Base-by-base conservation (phyloP, 805 yeast genomes). In the Ogataea pini region DNA sequence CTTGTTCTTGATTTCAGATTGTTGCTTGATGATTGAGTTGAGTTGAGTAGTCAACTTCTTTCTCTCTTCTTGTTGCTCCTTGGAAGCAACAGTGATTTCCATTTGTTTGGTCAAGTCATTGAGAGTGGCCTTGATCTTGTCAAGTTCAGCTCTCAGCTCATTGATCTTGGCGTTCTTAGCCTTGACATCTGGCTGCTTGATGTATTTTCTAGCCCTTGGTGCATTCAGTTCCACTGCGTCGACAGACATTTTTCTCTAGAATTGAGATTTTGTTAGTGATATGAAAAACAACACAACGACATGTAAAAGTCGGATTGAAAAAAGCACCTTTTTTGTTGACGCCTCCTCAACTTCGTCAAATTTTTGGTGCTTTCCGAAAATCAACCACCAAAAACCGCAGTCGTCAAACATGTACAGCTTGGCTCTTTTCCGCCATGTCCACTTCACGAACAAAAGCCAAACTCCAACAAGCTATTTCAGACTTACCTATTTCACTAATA, bases 141-240 rank as follows among this genome's bases (percentile, higher is more conserved):
- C 80, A 66, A 86, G 77, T 64, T 85, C 83, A 33, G 75, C 75
- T 52, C 79, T 78, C 57, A 85, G 68, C 51, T 72, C 72, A 31
- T 74, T 78, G 52, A 85, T 62, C 55, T 78, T 75, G 52, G 75
- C 77, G 64, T 86, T 86, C 69, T 83, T 76, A 47, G 73, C 82
- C 51, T 76, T 71, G 60, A 76, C 79, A 68, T 87, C 94, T 41
- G 95, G 95, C 62, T 85, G 82, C 68, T 86, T 86, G 69, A 85
- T 78, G 66, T 75, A 81, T 52, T 75, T 77, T 69, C 79, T 77
- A 36, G 56, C 56, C 44, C 58, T 57, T 40, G 62, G 65, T 12
- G 55, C 51, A 45, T 56, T 58, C 36, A 56, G 43, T 44, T 59
- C 64, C 27, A 41, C 46, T 18, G 48, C 32, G 34, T 58, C 62